Evolutionary conservation across 1,284 basidiomycete genomes (phyloP).

Genomic region (Inonotus hispidus): DNA sequence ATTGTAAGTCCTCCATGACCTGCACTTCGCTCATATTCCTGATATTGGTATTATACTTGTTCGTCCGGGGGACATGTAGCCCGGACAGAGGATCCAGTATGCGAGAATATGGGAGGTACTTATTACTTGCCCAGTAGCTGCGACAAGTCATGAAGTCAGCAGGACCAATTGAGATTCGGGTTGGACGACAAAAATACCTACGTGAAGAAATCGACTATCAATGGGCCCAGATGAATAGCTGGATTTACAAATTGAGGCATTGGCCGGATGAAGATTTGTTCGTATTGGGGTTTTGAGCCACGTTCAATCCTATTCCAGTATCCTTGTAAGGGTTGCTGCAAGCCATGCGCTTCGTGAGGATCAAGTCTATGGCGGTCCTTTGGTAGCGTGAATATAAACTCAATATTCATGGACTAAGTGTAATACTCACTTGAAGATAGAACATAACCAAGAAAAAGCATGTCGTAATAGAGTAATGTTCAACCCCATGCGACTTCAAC

Average conservation of each 20-base stretch:
- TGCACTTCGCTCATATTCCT: background rate
- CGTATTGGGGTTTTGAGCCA: background rate
- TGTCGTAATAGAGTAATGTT: constrained; percentile 3
- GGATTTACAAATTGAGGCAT: background rate
- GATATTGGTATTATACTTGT: background rate
- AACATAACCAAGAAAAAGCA: constrained; percentile 9
- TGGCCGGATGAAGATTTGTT: background rate
- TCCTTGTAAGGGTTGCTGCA: background rate
- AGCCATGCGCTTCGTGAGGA: background rate
- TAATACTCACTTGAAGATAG: constrained; percentile 13
- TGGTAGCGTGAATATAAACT: background rate
- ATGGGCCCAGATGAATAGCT: background rate
- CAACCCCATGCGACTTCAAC: constrained; percentile 10
- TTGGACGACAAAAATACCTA: background rate
- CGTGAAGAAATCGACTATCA: background rate
- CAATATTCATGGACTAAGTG: background rate
- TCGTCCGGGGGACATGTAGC: background rate
- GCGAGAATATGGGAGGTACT: background rate
- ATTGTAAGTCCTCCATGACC: background rate
- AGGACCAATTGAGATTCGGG: background rate
- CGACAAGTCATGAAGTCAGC: background rate
- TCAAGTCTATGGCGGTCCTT: background rate
- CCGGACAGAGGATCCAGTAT: background rate
- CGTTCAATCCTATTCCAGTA: constrained; percentile 3
- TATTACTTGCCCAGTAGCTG: background rate